These are phyloP conservation scores for Monilinia aucupariae DNA, from an alignment of 2,329 filamentous ascomycete species.

Conservation along the genomic window DNA sequence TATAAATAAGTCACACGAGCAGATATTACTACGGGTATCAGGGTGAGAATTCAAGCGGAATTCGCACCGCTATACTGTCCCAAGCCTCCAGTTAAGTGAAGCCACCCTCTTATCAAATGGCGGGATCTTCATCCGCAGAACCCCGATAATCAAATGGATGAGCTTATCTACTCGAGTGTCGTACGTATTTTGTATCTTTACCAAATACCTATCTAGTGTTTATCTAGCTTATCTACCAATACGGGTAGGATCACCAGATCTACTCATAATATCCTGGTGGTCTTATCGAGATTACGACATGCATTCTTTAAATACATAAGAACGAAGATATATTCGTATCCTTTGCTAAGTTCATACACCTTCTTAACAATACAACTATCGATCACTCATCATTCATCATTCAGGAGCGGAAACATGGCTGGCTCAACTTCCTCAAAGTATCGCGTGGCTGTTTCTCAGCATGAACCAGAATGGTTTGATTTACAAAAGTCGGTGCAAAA, in stretches of 20 bases:
- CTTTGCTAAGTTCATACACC: background rate
- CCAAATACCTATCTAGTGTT: too few species aligned
- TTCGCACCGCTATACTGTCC: background rate
- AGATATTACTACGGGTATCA: background rate
- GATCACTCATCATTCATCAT: background rate
- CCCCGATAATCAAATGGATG: too few species aligned
- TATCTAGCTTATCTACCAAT: too few species aligned
- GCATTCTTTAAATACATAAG: background rate
- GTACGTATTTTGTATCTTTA: too few species aligned
- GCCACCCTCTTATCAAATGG: background rate
- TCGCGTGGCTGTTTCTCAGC: slow-evolving; percentile 48
- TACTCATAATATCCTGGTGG: background rate
- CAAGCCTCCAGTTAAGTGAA: background rate
- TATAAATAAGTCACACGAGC: background rate
- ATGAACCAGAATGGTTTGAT: slow-evolving; percentile 57
- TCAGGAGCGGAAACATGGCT: background rate
- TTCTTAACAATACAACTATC: background rate
- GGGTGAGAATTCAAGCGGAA: background rate
- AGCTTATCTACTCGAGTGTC: too few species aligned
- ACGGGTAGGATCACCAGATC: too few species aligned
- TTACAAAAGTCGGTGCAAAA: slow-evolving; percentile 50
- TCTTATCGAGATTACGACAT: background rate
- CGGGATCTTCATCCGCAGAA: background rate
- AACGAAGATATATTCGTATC: background rate
- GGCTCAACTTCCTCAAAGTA: background rate